These are phyloP conservation scores for Syzygium aqueum DNA, from an alignment of 345 rosid genomes.

Conservation along the genomic window DNA sequence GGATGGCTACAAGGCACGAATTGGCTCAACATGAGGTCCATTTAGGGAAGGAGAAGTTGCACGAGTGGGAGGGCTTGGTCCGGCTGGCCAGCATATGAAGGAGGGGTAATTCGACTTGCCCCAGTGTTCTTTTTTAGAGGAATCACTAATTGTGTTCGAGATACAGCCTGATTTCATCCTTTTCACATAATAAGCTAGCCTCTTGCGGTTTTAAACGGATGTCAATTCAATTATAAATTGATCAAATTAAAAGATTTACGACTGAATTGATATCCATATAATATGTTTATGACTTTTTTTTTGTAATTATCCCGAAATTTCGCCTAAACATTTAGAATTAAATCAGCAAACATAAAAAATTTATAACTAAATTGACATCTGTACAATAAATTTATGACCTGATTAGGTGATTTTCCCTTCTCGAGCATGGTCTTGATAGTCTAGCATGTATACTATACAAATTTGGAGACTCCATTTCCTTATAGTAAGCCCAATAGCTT, in stretches of 20 bases:
- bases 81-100: neutral
- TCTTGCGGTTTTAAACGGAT: neutral
- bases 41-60: neutral
- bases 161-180: neutral
- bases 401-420: neutral
- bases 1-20: neutral
- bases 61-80: neutral
- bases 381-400: neutral
- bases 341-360: neutral
- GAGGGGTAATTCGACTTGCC: too few species aligned
- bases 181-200: neutral
- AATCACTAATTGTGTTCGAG: neutral
- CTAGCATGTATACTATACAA: neutral
- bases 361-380: neutral
- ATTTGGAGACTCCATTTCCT: neutral
- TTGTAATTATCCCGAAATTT: too few species aligned
- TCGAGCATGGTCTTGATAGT: neutral
- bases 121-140: neutral
- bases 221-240: neutral
- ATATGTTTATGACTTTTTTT: neutral
- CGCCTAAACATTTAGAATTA: too few species aligned
- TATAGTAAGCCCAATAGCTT: neutral
- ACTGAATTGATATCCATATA: neutral
- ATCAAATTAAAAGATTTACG: fast-evolving
- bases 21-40: neutral